These are phyloP conservation scores for Astraeus odoratus DNA, from an alignment of 768 basidiomycete genomes.

Conservation along the genomic window DNA sequence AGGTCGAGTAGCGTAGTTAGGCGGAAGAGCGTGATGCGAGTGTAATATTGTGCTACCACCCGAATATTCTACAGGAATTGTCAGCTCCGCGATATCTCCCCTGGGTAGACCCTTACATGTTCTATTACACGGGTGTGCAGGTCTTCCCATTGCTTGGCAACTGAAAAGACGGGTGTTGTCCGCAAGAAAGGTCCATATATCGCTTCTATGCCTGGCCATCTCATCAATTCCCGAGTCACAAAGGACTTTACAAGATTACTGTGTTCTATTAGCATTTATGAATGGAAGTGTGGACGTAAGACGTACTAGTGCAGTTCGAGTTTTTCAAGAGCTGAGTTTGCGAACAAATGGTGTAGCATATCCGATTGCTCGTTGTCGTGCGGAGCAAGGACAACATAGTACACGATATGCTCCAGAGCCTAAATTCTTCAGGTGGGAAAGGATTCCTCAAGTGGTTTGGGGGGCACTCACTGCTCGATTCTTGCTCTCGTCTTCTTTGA, in stretches of 20 bases:
- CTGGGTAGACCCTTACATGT: conserved; percentile 57
- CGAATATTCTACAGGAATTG: conserved; percentile 74
- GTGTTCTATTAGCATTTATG: conserved; percentile 5
- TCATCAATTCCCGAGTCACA: conserved; percentile 86
- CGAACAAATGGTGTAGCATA: conserved; percentile 84
- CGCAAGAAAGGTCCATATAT: conserved; percentile 83
- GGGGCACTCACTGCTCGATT: conserved; percentile 50
- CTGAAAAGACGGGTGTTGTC: conserved; percentile 73
- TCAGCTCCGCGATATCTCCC: neutral
- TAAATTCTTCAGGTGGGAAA: conserved; percentile 24
- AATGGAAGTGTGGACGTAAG: neutral
- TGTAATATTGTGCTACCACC: conserved; percentile 91
- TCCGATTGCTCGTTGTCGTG: conserved; percentile 97
- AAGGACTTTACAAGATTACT: conserved; percentile 95
- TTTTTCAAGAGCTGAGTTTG: conserved; percentile 72
- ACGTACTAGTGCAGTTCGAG: conserved; percentile 80
- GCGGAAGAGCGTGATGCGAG: conserved; percentile 78
- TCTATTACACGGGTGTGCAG: conserved; percentile 94
- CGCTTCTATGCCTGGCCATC: conserved; percentile 90
- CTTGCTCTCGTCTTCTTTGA: conserved; percentile 78
- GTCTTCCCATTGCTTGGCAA: conserved; percentile 85
- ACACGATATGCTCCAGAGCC: conserved; percentile 93
- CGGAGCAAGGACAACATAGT: conserved; percentile 88
- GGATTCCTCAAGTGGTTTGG: neutral
- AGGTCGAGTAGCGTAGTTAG: conserved; percentile 87